Evolutionary conservation across 176 grass and related monocot genomes (phyloP).

Genomic region (Bromus sterilis): DNA sequence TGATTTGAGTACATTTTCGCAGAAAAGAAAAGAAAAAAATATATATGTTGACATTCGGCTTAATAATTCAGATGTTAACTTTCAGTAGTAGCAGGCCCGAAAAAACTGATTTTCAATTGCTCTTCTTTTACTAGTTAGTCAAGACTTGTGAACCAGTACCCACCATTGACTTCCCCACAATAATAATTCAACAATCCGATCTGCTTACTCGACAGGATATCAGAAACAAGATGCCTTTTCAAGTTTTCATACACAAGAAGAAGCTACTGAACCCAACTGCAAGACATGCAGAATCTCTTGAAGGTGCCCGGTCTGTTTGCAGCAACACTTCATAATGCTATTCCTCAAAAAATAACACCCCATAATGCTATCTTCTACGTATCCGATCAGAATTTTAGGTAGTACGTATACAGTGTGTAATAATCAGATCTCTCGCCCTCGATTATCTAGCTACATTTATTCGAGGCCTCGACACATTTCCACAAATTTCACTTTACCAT

Average conservation of each 20-base stretch:
- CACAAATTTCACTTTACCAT: slow-evolving; percentile 47
- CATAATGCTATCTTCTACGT: background rate
- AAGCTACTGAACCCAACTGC: background rate
- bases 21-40: background rate
- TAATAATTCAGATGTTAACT: background rate
- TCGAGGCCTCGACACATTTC: slow-evolving; percentile 9
- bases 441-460: slow-evolving; percentile 19
- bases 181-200: background rate
- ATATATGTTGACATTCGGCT: background rate
- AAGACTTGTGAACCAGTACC: background rate
- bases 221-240: background rate
- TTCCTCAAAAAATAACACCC: background rate
- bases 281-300: background rate
- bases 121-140: background rate
- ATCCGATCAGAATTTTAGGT: background rate
- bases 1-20: background rate
- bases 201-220: background rate
- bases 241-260: background rate
- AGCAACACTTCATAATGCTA: background rate
- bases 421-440: slow-evolving; percentile 5
- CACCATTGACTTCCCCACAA: background rate
- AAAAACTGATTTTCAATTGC: background rate
- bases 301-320: background rate
- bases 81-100: background rate
- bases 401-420: slow-evolving; percentile 13